Percentiles rank a stretch among this genome's conserved stretches.
Conservation (phyloP, 2,329 filamentous ascomycete genomes). For the Exserohilum rostratum region DNA sequence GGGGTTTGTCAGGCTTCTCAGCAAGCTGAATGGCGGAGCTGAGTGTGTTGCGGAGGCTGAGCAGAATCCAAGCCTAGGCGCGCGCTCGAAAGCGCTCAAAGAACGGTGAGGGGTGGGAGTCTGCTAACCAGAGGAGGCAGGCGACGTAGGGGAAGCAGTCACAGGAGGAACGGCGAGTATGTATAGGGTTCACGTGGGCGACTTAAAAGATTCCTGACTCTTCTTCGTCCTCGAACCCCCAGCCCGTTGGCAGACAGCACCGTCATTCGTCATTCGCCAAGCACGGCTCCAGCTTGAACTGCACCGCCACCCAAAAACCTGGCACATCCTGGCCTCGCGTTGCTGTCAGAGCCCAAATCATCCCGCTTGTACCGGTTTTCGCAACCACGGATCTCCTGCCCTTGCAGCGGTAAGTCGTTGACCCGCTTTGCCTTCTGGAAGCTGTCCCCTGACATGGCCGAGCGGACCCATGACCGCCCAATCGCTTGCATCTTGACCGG, state of each 20-base stretch:
- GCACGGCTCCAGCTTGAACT: conserved; percentile 8
- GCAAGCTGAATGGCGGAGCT: conserved; percentile 14
- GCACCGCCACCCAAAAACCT: conserved; percentile 20
- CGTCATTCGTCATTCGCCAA: conserved; percentile 17
- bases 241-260: conserved; percentile 10
- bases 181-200: conserved; percentile 9
- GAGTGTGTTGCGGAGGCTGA: conserved; percentile 21
- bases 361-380: conserved; percentile 18
- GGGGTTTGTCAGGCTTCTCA: conserved; percentile 18
- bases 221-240: conserved; percentile 9
- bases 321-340: conserved; percentile 9
- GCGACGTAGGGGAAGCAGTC: conserved; percentile 12
- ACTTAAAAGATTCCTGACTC: conserved; percentile 14
- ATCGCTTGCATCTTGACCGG: conserved; percentile 17
- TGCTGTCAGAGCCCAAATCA: conserved; percentile 16
- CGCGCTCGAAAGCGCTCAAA: conserved; percentile 35
- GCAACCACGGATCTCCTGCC: conserved; percentile 28
- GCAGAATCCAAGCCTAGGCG: conserved; percentile 29
- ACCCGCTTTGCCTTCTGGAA: conserved; percentile 38
- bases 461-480: conserved; percentile 18
- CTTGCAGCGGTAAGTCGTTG: conserved; percentile 42
- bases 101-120: conserved; percentile 3
- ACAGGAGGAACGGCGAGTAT: conserved; percentile 9
- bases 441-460: conserved; percentile 14
- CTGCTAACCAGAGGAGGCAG: neutral